Evolutionary conservation across 345 rosid species (phyloP), one percentile per base, ranked within the genome.

Genomic region (Cardamine chenopodiifolia): DNA sequence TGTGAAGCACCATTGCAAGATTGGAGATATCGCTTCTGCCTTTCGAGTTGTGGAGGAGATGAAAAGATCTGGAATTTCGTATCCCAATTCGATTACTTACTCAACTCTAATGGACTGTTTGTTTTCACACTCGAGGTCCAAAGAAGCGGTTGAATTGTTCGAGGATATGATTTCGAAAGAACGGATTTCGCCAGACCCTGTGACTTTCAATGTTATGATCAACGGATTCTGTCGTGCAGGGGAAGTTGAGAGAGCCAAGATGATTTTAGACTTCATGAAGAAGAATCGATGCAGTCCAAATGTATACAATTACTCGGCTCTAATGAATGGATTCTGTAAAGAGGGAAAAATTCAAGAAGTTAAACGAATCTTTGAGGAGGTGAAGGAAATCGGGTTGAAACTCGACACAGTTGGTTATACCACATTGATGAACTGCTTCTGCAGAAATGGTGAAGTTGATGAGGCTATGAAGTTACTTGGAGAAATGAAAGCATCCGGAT

Each of bases 201-300:
- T 90, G 44, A 86, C 86, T 32, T 95, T 90, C 48, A 89, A 86
- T 69, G 76, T 90, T 60, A 77, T 92, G 82, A 92, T 95, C 15
- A 80, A 83, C n/a, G 99, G 99, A 13, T 95, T 95, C 69, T 86
- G 86, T 82, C 70, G 67, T 18, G 71, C 53, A 10, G 97, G 93
- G 61, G 90, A 90, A 81, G 92, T 86, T 78, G 90, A 84, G 69
- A 82, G 76, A 57, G 99, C 87, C 2, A 81, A 76, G 82, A 89
- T 84, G 83, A 87, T 94, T 68, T 50, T 94, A 66, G 93, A 90
- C 20, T 91, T 93, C 39, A 90, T 89, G 97, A 91, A 83, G 83
- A 84, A 73, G 71, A 87, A 89, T 50, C 97, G 97, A 70, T 90
- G 91, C 68, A 70, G 23, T 50, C 97, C 97, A 2, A 90, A 89